Conservation (phyloP, 2,329 filamentous ascomycete species). For the Colletotrichum sp. region DNA sequence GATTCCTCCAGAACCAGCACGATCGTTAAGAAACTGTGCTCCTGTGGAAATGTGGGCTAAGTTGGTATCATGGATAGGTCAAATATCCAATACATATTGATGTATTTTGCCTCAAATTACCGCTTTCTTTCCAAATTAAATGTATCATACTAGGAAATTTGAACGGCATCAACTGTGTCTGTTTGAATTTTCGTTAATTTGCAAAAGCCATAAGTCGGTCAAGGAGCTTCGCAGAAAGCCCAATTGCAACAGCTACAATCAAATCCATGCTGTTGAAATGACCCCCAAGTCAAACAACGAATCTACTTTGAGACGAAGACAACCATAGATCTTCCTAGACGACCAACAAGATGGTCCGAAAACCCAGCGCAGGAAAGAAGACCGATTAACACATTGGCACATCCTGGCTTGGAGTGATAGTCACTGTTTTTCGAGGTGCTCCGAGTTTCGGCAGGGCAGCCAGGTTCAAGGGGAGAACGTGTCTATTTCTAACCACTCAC, state of each 20-base stretch:
- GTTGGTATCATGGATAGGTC: not conserved
- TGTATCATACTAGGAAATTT: fast-evolving
- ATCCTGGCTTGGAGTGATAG: not conserved
- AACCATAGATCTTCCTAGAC: not conserved
- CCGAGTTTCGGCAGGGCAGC: not conserved
- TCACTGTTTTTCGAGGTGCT: not conserved
- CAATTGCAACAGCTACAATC: not conserved
- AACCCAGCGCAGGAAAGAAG: not conserved
- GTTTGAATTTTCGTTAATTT: not conserved
- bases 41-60: not conserved
- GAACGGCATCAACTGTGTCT: not conserved
- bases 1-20: not conserved
- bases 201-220: not conserved
- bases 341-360: not conserved
- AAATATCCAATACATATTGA: not conserved
- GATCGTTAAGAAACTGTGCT: not conserved
- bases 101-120: fast-evolving
- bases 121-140: fast-evolving
- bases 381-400: not conserved
- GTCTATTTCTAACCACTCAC: not conserved
- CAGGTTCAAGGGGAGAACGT: not conserved
- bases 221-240: not conserved
- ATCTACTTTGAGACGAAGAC: not conserved
- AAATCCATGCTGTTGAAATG: not conserved
- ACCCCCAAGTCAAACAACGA: not conserved